phyloP scores from a whole-genome alignment of 257 asterid genomes.

The Cynanchum wilfordii region DNA sequence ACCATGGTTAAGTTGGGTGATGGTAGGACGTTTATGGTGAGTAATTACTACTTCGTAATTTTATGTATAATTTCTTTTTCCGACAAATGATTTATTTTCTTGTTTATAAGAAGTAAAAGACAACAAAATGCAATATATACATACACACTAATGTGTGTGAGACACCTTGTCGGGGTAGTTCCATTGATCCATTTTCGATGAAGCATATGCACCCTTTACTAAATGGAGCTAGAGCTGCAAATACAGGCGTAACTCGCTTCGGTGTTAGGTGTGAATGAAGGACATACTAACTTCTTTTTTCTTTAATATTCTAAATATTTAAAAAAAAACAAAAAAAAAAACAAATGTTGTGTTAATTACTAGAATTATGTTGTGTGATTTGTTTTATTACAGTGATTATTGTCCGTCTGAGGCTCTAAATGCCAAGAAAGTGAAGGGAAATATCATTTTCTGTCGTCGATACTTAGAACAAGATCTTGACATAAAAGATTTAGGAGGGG shows the following conservation, averaged over 20 bases:
- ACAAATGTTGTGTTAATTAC: no score
- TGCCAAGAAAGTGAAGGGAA: conserved; percentile 49
- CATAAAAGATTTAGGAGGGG: conserved; percentile 38
- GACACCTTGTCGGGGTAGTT: conserved; percentile 14
- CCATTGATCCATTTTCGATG: conserved; percentile 48
- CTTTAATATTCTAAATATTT: no score
- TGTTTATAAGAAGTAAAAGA: no score
- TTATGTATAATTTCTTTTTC: no score
- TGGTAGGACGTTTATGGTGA: conserved; percentile 11
- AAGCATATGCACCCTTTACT: conserved; percentile 40
- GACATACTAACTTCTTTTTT: no score
- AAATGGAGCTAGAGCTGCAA: conserved; percentile 40
- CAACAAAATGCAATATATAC: no score
- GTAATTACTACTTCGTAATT: background rate
- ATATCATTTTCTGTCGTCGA: conserved; percentile 55
- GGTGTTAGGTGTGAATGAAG: no score
- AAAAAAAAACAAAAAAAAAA: no score
- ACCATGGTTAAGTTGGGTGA: conserved; percentile 17
- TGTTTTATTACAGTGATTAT: no score
- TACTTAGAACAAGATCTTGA: conserved; percentile 12
- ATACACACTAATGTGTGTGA: no score
- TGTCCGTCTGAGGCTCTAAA: no score
- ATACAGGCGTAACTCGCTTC: background rate
- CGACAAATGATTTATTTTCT: no score
- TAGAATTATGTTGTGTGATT: background rate